Conservation (phyloP, 2,329 filamentous ascomycete genomes). For the Aureobasidium sp. region DNA sequence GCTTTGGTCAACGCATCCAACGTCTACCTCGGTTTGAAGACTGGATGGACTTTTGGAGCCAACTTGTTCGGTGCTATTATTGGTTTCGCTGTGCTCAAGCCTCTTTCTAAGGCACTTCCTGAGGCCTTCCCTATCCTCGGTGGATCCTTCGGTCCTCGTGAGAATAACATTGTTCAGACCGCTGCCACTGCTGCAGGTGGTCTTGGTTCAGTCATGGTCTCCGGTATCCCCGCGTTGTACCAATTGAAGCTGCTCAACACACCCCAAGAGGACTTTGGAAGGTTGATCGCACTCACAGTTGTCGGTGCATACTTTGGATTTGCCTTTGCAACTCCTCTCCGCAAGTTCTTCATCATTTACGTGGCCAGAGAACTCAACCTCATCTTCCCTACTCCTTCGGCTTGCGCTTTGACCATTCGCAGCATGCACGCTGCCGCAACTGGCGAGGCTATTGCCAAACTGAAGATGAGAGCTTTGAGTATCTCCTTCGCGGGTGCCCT, state of each 20-base stretch:
- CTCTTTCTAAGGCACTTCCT: conserved; percentile 22
- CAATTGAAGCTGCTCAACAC: conserved; percentile 45
- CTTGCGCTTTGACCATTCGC: conserved; percentile 54
- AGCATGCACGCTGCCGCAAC: conserved; percentile 51
- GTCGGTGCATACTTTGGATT: conserved; percentile 57
- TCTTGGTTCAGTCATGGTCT: conserved; percentile 50
- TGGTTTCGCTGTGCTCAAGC: conserved; percentile 42
- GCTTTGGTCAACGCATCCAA: conserved; percentile 55
- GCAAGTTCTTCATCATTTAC: conserved; percentile 30
- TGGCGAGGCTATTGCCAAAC: conserved; percentile 46
- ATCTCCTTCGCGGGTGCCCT: conserved; percentile 45
- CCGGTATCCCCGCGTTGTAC: conserved; percentile 54
- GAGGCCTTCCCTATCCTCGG: conserved; percentile 43
- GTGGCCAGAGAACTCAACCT: conserved; percentile 52
- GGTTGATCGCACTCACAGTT: conserved; percentile 53
- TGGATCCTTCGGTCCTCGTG: conserved; percentile 50
- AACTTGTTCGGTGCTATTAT: conserved; percentile 42
- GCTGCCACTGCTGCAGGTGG: conserved; percentile 53
- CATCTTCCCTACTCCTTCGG: conserved; percentile 53
- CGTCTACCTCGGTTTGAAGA: conserved; percentile 50
- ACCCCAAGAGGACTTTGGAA: conserved; percentile 49
- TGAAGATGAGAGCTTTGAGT: conserved; percentile 50
- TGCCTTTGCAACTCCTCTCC: conserved; percentile 53
- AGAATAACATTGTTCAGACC: conserved; percentile 55
- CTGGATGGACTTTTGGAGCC: conserved; percentile 37